Evolutionary conservation across 495 filamentous ascomycete species (phyloP), one percentile per base, ranked within the genome.

Genomic region (Apodospora peruviana): DNA sequence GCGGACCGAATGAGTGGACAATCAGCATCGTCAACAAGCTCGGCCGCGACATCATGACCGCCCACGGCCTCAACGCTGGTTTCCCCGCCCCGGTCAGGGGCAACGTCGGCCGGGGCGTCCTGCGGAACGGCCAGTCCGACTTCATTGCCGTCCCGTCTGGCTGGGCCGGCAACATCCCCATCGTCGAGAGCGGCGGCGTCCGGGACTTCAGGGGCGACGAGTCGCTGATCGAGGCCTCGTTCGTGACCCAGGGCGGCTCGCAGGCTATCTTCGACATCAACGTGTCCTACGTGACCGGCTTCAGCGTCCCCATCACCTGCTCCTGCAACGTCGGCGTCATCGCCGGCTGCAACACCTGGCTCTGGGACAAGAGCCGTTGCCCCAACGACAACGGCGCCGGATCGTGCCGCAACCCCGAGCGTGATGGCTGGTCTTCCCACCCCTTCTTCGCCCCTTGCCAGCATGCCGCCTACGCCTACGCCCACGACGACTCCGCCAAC

Each of bases 251-350:
- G 44, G 27, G 27, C 24, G 32, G 44, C 4, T 18, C 5, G 9
- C 4, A 47, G 5, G 27, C n/a, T 35, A 19, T 47, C 16, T 22
- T 47, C 17, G 44, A 47, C 22, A 38, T 47, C 32, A 23, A 47
- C 44, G 29, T 47, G 14, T 47, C 44, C 17, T 47, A 47, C 19
- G 44, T 47, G 25, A 19, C 11, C 12, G 44, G 44, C 29, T 47
- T 47, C 21, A 36, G 25, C 9, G 7, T 47, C 16, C 44, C 44
- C 29, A 47, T 47, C 24, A 38, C 32, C 10, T 47, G 44, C 44
- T 19, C 5, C 4, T 47, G 44, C 22, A 29, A 47, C 19, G 27
- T 37, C 16, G 44, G 44, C 24, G 44, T 47, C 9, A 38, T 47
- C 19, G 32, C 27, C 16, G 44, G 44, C 18, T 32, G 27, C 14